These are phyloP conservation scores for Trametes sanguinea DNA, from an alignment of 768 basidiomycete species.

Conservation along the genomic window DNA sequence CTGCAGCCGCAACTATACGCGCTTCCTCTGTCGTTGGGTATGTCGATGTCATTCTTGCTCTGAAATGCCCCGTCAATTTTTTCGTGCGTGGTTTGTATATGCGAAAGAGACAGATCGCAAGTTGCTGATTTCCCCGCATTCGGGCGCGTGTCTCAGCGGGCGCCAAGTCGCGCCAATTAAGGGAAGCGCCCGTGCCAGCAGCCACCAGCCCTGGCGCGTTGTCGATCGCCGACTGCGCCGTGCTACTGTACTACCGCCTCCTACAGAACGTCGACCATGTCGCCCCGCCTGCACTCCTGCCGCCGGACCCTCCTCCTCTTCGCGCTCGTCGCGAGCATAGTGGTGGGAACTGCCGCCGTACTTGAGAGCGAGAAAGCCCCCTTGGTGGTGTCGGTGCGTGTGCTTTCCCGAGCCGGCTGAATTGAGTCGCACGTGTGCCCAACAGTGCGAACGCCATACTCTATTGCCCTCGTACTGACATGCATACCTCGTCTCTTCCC, in stretches of 20 bases:
- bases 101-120: too few species aligned
- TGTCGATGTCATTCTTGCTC: constrained; percentile 3
- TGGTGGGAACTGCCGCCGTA: constrained; percentile 19
- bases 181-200: constrained; percentile 3
- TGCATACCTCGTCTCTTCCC: background rate
- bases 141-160: background rate
- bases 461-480: constrained; percentile 1
- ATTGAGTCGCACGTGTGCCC: constrained; percentile 27
- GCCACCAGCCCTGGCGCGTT: background rate
- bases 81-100: too few species aligned
- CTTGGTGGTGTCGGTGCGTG: constrained; percentile 28
- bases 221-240: background rate
- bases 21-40: constrained; percentile 59
- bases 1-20: constrained; percentile 55
- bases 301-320: constrained; percentile 27
- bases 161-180: constrained; percentile 1
- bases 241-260: background rate
- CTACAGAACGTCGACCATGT: constrained; percentile 13
- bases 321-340: constrained; percentile 23
- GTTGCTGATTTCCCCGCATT: background rate
- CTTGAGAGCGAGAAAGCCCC: constrained; percentile 20
- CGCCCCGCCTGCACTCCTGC: constrained; percentile 7
- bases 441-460: constrained; percentile 6
- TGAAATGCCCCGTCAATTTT: too few species aligned
- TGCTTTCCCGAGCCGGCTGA: constrained; percentile 18